Evolutionary conservation across 805 yeast species (phyloP).

Genomic region (Zygosaccharomyces bisporus): DNA sequence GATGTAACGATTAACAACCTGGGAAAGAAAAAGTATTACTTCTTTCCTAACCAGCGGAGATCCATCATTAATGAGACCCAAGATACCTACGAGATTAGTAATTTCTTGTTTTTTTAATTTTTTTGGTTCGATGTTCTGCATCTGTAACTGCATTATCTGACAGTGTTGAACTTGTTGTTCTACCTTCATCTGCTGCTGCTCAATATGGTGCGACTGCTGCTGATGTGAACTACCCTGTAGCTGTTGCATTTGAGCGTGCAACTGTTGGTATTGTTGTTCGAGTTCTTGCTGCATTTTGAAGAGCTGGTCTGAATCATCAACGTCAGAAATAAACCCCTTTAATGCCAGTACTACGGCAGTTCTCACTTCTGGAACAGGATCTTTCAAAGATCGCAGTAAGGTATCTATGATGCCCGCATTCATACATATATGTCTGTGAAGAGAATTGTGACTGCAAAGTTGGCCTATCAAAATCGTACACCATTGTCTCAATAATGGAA

Average conservation of each 20-base stretch:
- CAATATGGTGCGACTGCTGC: constrained; percentile 25
- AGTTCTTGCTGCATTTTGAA: constrained; percentile 33
- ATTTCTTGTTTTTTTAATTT: constrained; percentile 66
- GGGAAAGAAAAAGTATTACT: constrained; percentile 69
- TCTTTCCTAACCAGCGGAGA: constrained; percentile 87
- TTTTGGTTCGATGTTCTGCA: constrained; percentile 33
- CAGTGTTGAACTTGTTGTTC: constrained; percentile 33
- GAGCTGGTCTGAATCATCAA: constrained; percentile 37
- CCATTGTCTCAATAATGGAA: constrained; percentile 91
- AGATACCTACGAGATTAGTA: constrained; percentile 61
- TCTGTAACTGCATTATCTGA: constrained; percentile 27
- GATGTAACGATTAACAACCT: constrained; percentile 63
- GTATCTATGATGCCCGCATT: constrained; percentile 56
- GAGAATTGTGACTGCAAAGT: constrained; percentile 66
- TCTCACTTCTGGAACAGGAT: constrained; percentile 94
- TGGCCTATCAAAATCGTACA: constrained; percentile 75
- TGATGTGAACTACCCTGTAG: constrained; percentile 26
- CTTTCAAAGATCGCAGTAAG: constrained; percentile 58
- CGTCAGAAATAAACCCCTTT: constrained; percentile 59
- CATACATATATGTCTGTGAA: constrained; percentile 67
- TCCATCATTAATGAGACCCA: constrained; percentile 76
- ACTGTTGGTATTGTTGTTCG: constrained; percentile 34
- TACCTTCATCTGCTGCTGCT: constrained; percentile 28
- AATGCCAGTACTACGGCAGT: constrained; percentile 76
- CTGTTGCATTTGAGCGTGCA: constrained; percentile 33